These are phyloP conservation scores for Conticribra weissflogii DNA, from an alignment of 108 stramenopile genomes.

Conservation along the genomic window DNA sequence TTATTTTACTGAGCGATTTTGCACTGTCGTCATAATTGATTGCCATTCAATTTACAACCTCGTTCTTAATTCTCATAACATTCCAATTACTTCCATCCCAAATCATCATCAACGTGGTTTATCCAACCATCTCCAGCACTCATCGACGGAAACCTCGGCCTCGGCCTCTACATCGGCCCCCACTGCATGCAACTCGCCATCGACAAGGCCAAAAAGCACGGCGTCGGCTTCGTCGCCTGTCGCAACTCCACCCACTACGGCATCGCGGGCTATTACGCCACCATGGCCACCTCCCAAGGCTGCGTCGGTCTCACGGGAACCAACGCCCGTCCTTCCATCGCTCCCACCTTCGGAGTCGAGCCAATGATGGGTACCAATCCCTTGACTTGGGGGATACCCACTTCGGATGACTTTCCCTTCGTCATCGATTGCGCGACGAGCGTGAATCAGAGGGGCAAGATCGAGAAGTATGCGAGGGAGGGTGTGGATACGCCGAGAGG, in stretches of 20 bases:
- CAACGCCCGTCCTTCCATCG: constrained; percentile 70
- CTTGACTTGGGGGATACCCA: constrained; percentile 62
- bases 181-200: constrained; percentile 76
- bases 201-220: constrained; percentile 67
- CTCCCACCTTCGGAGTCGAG: constrained; percentile 71
- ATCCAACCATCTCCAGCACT: constrained; percentile 19
- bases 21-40: too few relatives aligned
- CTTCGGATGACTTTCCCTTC: constrained; percentile 59
- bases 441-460: constrained; percentile 70
- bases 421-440: constrained; percentile 75
- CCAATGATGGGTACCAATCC: constrained; percentile 61
- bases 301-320: constrained; percentile 68
- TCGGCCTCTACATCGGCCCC: constrained; percentile 73
- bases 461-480: constrained; percentile 63
- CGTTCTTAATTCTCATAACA: too few relatives aligned
- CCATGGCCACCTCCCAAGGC: constrained; percentile 67
- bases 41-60: too few relatives aligned
- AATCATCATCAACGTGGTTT: not conserved
- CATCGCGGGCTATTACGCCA: constrained; percentile 73
- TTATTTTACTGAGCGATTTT: too few relatives aligned
- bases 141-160: constrained; percentile 65
- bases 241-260: constrained; percentile 72
- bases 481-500: constrained; percentile 63
- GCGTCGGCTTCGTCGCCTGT: constrained; percentile 65
- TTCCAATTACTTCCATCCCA: too few relatives aligned